Evolutionary conservation across 2,329 filamentous ascomycete genomes (phyloP), one percentile per base, ranked within the genome.

Genomic region (Alternaria atra): DNA sequence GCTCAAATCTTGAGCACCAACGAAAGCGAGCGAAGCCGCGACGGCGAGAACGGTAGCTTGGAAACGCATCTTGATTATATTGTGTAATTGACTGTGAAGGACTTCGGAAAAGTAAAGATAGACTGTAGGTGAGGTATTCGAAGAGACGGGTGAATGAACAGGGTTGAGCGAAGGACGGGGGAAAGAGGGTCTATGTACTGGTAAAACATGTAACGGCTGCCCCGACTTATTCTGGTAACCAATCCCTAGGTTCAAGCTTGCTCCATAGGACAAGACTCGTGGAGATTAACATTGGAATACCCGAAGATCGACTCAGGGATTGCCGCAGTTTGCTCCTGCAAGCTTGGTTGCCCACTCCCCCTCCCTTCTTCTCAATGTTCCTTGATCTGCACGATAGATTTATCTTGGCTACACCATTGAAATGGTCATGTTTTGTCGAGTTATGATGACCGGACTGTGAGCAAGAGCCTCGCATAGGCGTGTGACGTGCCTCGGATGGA

Each of bases 31-130:
- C 35, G 73, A 70, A 25, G 73, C 68, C 51, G 66, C 71, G 52
- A 75, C 58, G 30, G 73, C 73, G 10, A 68, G 44, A 52, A 70
- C 37, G 27, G 68, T 63, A 40, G 60, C n/a, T 43, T 65, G 53
- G 72, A 77, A 76, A 64, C 72, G 73, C 75, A 77, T 77, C 4
- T 64, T 76, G 52, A 47, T 55, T 37, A 10, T 55, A 25, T 46
- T 17, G 48, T 32, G 20, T 52, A 23, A 9, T 40, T 44, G 15
- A 34, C 15, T 29, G 20, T 43, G 20, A 15, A 12, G n/a, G 13
- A 32, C 20, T 35, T 17, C 23, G 6, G 5, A 15, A 30, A 32
- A 29, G 34, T 23, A 58, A 53, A 34, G 40, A 61, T 27, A 13
- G 52, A 57, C 32, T 35, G 12, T 17, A 39, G 12, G 55, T 46